Evolutionary conservation across 495 filamentous ascomycete genomes (phyloP), one percentile per base, ranked within the genome.

Genomic region (Hypomontagnella monticulosa): DNA sequence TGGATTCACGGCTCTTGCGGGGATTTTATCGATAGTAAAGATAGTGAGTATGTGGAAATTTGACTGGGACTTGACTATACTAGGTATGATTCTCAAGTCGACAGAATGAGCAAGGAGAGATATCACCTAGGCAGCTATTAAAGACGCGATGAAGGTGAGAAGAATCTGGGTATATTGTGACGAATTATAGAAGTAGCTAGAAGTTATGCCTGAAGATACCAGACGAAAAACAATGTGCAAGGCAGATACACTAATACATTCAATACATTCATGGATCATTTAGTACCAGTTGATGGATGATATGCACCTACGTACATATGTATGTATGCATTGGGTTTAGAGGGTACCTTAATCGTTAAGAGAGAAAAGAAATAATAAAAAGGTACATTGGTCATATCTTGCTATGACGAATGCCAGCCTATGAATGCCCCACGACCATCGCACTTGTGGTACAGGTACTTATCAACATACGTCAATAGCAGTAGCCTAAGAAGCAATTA

Each of bases 361-460:
- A 42, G 11, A 54, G 32, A 36, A 20, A 61, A 51, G 14, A 57
- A 56, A n/a, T n/a, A 44, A 54, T 11, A 11, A 36, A 49, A 50
- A 50, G 30, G 34, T 11, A 36, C n/a, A 38, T 38, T 27, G 16
- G 30, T 33, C 12, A 3, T 27, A 30, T 32, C 6, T 48, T 8
- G 34, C 41, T 65, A 61, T 66, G 57, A 66, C 62, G 62, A 66
- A 58, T 47, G 61, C 58, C 48, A 53, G 54, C 46, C 40, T 57
- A 42, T 15, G 32, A 36, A 18, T 27, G 53, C 30, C 30, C 53
- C 12, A 27, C 23, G 23, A 27, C 23, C 23, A 6, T 27, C 23
- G 23, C 23, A 14, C 14, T 27, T 52, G 38, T 41, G 53, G 46
- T 48, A 53, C 40, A 52, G 61, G 61, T 16, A 44, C 30, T 6